Conservation (phyloP, 2,329 filamentous ascomycete genomes). For the Microcyclospora pomicola region DNA sequence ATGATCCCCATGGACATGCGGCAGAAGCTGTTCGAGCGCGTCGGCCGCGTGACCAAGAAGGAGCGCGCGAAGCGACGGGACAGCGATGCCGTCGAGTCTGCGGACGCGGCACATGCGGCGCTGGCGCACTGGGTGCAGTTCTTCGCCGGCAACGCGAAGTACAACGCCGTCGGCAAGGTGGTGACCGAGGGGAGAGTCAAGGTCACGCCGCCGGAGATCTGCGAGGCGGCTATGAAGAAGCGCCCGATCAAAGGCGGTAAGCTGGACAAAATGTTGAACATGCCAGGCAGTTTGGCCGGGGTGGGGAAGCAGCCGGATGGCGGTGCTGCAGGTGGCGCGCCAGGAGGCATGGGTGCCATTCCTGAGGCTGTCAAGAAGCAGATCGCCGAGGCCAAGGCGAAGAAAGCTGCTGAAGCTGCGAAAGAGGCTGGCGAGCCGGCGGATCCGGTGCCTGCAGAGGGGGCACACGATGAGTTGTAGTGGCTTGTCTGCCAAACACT, state of each 20-base stretch:
- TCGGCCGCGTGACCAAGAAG: slow-evolving; percentile 8
- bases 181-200: slow-evolving; percentile 9
- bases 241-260: slow-evolving; percentile 18
- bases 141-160: slow-evolving; percentile 14
- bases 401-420: too few relatives aligned
- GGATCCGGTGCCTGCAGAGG: too few relatives aligned
- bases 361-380: too few relatives aligned
- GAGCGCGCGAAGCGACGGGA: slow-evolving; percentile 10
- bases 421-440: too few relatives aligned
- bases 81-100: slow-evolving; percentile 34
- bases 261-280: slow-evolving; percentile 12
- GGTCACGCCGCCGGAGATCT: slow-evolving; percentile 9
- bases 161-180: slow-evolving; percentile 13
- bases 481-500: too few relatives aligned
- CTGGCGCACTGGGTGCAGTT: slow-evolving; percentile 49
- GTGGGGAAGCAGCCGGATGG: too few relatives aligned
- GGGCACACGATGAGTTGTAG: too few relatives aligned
- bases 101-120: slow-evolving; percentile 45
- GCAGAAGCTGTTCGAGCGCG: slow-evolving; percentile 14
- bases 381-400: too few relatives aligned
- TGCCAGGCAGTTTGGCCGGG: too few relatives aligned
- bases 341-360: too few relatives aligned
- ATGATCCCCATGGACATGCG: neutral
- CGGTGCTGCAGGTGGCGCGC: too few relatives aligned
- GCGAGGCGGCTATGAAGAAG: slow-evolving; percentile 18